A percentile compares a stretch with the other conserved stretches of the same genome.
phyloP scores from a whole-genome alignment of 1,284 basidiomycete species.

The Moesziomyces aphidis region DNA sequence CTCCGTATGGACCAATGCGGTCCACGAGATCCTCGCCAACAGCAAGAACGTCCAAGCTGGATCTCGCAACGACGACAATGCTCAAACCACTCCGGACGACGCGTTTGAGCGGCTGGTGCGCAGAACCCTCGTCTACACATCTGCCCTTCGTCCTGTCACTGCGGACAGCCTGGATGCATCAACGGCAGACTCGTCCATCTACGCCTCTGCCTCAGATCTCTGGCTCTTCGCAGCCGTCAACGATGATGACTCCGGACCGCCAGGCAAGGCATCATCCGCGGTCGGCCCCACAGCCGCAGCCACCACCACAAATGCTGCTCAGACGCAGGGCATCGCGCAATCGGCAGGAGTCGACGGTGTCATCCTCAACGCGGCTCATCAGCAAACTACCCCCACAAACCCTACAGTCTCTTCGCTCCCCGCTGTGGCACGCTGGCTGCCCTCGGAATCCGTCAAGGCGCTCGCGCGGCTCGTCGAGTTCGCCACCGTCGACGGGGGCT shows the following conservation, averaged over 20 bases:
- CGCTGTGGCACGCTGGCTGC: slow-evolving; percentile 1
- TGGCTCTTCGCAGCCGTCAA: slow-evolving; percentile 24
- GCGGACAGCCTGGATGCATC: background rate
- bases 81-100: background rate
- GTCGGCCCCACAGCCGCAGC: background rate
- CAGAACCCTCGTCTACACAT: slow-evolving; percentile 10
- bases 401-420: background rate
- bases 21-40: slow-evolving; percentile 5
- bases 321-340: background rate
- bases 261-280: background rate
- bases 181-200: background rate
- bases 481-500: slow-evolving; percentile 11
- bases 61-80: background rate
- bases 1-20: slow-evolving; percentile 7
- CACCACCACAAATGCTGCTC: background rate
- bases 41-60: background rate
- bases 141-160: background rate
- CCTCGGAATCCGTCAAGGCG: slow-evolving; percentile 10
- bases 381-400: background rate
- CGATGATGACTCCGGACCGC: slow-evolving; percentile 1
- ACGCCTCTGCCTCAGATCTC: slow-evolving; percentile 1
- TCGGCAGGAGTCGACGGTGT: background rate
- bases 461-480: slow-evolving; percentile 5
- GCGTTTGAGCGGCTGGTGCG: slow-evolving; percentile 3
- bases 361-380: background rate